Conservation (phyloP, 2,329 filamentous ascomycete species). For the Arthrobotrys sphaeroides region DNA sequence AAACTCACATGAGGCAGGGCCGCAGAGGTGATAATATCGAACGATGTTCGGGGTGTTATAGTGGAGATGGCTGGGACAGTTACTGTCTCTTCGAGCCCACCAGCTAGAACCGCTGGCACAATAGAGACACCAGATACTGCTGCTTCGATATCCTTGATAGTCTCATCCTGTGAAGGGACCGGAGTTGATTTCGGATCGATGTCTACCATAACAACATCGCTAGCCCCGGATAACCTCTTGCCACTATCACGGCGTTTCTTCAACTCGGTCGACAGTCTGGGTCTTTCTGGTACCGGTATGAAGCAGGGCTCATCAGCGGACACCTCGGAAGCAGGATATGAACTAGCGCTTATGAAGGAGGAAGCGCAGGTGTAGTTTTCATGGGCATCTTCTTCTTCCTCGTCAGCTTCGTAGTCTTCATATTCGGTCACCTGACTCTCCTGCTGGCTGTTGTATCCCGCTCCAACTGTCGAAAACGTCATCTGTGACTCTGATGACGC, state of each 20-base stretch:
- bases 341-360: slow-evolving; percentile 33
- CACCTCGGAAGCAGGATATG: slow-evolving; percentile 8
- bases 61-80: background rate
- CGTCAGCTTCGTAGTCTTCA: slow-evolving; percentile 38
- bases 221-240: background rate
- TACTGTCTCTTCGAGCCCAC: too few relatives aligned
- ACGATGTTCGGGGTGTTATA: background rate
- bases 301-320: background rate
- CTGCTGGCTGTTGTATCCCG: background rate
- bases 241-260: background rate
- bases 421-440: slow-evolving; percentile 40
- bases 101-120: too few relatives aligned
- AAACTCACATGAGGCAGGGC: background rate
- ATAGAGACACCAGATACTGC: too few relatives aligned
- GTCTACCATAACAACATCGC: background rate
- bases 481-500: slow-evolving; percentile 36
- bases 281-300: slow-evolving; percentile 10
- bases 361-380: slow-evolving; percentile 26
- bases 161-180: too few relatives aligned
- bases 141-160: background rate
- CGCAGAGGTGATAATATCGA: slow-evolving; percentile 3
- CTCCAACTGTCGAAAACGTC: slow-evolving; percentile 34
- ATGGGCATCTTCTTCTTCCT: slow-evolving; percentile 11
- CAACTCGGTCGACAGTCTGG: background rate
- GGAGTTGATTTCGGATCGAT: background rate